Evolutionary conservation across 2,329 filamentous ascomycete species (phyloP).

Genomic region (Aureobasidium sp.): DNA sequence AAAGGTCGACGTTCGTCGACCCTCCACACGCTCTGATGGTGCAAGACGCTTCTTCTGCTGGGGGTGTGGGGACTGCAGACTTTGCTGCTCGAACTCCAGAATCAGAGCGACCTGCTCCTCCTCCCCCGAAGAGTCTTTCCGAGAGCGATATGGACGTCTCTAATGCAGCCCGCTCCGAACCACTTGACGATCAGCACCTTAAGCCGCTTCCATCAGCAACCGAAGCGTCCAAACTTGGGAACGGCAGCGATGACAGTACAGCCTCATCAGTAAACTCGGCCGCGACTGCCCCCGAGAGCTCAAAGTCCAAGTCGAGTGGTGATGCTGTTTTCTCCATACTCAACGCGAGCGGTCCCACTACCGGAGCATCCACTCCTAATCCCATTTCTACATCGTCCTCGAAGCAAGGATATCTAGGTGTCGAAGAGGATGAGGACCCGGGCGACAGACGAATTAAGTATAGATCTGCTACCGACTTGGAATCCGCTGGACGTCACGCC

Average conservation of each 20-base stretch:
- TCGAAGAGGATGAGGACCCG: background rate
- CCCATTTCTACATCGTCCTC: background rate
- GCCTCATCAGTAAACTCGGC: conserved; percentile 4
- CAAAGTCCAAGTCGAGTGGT: background rate
- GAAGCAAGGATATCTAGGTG: background rate
- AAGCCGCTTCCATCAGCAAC: background rate
- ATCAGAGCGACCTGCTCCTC: background rate
- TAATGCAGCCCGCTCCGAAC: background rate
- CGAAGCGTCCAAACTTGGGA: background rate
- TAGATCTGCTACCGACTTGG: conserved; percentile 10
- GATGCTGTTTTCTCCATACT: background rate
- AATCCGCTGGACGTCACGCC: background rate
- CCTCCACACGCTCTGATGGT: conserved; percentile 2
- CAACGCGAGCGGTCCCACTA: background rate
- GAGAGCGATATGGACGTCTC: conserved; percentile 1
- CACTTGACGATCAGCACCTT: background rate
- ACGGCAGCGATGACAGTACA: background rate
- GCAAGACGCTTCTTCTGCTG: background rate
- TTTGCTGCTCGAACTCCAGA: background rate
- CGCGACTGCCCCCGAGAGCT: background rate
- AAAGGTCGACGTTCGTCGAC: background rate
- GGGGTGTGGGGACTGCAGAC: background rate
- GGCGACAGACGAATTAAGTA: background rate
- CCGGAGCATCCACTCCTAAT: background rate
- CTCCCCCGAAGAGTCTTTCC: background rate